Conservation (phyloP, 2,329 filamentous ascomycete species). For the Rhexocercosporidium sp. region DNA sequence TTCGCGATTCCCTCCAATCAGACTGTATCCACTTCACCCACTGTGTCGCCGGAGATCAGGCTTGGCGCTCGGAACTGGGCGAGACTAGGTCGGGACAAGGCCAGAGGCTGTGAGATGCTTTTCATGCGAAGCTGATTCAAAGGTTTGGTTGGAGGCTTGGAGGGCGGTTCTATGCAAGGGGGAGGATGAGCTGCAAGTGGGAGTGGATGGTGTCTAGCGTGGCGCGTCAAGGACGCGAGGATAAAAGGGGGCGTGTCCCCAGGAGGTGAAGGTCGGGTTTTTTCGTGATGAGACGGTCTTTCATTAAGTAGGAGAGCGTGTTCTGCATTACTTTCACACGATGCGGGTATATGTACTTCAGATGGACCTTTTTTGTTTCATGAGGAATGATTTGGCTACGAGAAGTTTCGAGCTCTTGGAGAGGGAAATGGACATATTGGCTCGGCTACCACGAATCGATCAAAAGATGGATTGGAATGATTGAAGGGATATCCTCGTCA, state of each 20-base stretch:
- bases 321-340: neutral
- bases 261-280: neutral
- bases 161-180: conserved; percentile 9
- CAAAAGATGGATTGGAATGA: neutral
- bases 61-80: neutral
- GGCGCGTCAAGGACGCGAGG: conserved; percentile 5
- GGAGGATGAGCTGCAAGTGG: neutral
- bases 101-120: neutral
- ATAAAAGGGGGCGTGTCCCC: conserved; percentile 9
- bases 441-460: too few relatives aligned
- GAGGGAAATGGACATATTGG: too few relatives aligned
- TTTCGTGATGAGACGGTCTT: conserved; percentile 4
- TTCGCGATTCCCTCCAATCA: conserved; percentile 11
- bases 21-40: neutral
- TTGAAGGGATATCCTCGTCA: neutral
- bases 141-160: neutral
- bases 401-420: neutral
- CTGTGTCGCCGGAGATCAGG: neutral
- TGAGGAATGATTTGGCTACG: neutral
- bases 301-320: conserved; percentile 4
- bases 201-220: conserved; percentile 2
- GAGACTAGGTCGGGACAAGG: neutral
- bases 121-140: neutral
- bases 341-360: neutral
- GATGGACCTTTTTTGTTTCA: neutral